Percentiles rank a stretch among this genome's conserved stretches.
phyloP scores from a whole-genome alignment of 2,329 filamentous ascomycete species.

The Trichoderma lentiforme region DNA sequence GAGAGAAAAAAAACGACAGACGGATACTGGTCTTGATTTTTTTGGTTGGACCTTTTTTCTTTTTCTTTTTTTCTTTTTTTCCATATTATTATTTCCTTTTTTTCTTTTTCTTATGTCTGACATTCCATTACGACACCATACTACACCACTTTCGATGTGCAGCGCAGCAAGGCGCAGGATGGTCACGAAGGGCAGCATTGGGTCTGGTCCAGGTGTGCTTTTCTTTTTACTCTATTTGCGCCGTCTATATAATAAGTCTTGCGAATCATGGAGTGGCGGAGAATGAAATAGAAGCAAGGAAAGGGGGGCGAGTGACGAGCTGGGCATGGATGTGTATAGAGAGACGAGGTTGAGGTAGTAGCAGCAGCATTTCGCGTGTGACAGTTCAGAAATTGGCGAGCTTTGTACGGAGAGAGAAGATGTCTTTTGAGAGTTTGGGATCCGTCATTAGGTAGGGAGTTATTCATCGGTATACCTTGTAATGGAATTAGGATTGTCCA shows the following conservation, averaged over 20 bases:
- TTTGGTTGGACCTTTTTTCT: constrained; percentile 19
- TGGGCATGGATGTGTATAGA: constrained; percentile 10
- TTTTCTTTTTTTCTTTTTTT: constrained; percentile 18
- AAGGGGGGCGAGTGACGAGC: background rate
- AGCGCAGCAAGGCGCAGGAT: constrained; percentile 40
- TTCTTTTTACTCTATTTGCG: constrained; percentile 24
- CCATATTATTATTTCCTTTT: constrained; percentile 18
- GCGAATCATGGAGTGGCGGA: constrained; percentile 13
- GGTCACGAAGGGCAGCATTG: constrained; percentile 38
- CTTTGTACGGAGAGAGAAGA: constrained; percentile 5
- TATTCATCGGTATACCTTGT: constrained; percentile 33
- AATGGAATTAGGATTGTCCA: constrained; percentile 34
- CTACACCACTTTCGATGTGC: constrained; percentile 35
- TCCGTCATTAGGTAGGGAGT: constrained; percentile 27
- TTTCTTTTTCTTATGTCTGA: constrained; percentile 29
- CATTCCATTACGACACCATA: constrained; percentile 36
- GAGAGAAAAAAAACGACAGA: constrained; percentile 17
- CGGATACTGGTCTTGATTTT: constrained; percentile 26
- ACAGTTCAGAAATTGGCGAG: constrained; percentile 8
- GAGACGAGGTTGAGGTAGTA: background rate
- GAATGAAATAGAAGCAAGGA: constrained; percentile 10
- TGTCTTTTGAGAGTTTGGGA: constrained; percentile 20
- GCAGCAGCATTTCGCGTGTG: constrained; percentile 5
- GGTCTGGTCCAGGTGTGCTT: constrained; percentile 33
- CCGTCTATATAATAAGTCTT: constrained; percentile 26